Percentiles rank a stretch among this genome's conserved stretches.
phyloP scores from a whole-genome alignment of 148 eudicot genomes.

The Polygonum maritimum region DNA sequence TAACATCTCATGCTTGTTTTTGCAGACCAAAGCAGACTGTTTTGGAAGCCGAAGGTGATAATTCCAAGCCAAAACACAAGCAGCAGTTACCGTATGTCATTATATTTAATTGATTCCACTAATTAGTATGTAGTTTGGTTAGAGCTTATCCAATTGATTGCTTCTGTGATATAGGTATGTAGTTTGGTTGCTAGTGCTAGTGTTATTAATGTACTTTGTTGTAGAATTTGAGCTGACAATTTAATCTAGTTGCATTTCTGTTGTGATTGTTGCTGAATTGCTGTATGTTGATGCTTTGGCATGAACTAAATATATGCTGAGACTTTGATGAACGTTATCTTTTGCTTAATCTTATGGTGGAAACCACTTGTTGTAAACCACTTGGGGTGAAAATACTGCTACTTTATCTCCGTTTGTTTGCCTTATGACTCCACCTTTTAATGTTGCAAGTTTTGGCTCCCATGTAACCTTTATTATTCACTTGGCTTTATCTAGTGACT shows the following conservation, averaged over 20 bases:
- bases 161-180: no score
- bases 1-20: constrained; percentile 11
- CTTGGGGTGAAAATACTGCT: no score
- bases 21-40: constrained; percentile 89
- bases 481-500: neutral
- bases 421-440: neutral
- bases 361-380: no score
- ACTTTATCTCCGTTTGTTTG: no score
- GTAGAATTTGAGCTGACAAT: neutral
- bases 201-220: neutral
- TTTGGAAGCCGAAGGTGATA: constrained; percentile 88
- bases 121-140: neutral
- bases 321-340: no score
- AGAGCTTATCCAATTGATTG: no score
- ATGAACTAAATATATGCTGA: no score
- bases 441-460: neutral
- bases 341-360: no score
- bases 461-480: neutral
- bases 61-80: constrained; percentile 52
- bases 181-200: neutral
- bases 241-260: neutral
- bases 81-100: constrained; percentile 26
- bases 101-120: neutral
- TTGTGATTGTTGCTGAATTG: neutral
- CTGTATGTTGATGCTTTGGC: neutral